Conservation (phyloP, 306 rosid genomes). For the Boehmeria nivea region DNA sequence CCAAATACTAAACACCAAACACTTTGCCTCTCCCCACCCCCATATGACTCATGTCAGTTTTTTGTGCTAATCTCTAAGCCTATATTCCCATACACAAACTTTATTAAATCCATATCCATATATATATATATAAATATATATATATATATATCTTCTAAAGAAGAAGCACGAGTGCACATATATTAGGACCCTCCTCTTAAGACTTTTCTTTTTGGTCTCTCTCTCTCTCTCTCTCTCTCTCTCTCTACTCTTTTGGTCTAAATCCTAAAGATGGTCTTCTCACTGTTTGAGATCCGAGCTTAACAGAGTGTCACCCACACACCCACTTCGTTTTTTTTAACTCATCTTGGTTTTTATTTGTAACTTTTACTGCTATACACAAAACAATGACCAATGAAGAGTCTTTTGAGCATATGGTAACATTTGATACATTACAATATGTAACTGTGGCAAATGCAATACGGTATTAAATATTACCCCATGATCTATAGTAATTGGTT, state of each 20-base stretch:
- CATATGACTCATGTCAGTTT: conserved; percentile 54
- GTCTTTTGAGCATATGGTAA: conserved; percentile 15
- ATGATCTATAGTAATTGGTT: no score
- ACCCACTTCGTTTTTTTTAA: conserved; percentile 22
- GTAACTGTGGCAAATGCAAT: no score
- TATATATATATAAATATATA: neutral
- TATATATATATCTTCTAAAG: conserved; percentile 11
- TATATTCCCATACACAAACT: conserved; percentile 20
- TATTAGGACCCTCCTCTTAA: conserved; percentile 25
- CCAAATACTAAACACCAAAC: conserved; percentile 26
- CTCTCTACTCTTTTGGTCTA: conserved; percentile 35
- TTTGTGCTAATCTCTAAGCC: conserved; percentile 42
- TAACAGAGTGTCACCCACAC: conserved; percentile 42
- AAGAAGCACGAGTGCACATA: conserved; percentile 20
- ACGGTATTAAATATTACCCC: no score
- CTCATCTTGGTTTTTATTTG: conserved; percentile 11
- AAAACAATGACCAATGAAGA: conserved; percentile 17
- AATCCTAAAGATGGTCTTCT: conserved; percentile 39
- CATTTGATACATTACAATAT: neutral
- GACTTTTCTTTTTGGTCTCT: conserved; percentile 38
- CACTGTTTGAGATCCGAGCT: conserved; percentile 83
- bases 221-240: neutral
- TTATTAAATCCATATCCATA: neutral
- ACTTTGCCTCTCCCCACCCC: conserved; percentile 20
- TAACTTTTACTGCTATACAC: conserved; percentile 31